Conservation (phyloP, 2,329 filamentous ascomycete species). For the Amauroascus verrucosus region DNA sequence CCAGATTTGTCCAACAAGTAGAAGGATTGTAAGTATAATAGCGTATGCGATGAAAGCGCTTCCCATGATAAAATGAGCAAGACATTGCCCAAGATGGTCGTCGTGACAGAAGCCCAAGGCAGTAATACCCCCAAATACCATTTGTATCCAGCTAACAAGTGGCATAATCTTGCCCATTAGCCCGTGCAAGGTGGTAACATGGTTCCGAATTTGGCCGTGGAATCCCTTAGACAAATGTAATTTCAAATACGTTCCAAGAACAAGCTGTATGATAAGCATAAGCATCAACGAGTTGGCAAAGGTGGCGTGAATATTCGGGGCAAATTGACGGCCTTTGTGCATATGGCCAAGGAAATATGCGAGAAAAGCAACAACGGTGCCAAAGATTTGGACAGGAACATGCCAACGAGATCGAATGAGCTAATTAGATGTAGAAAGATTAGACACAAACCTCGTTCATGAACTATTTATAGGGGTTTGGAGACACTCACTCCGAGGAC, state of each 20-base stretch:
- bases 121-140: slow-evolving; percentile 92
- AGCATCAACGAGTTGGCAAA: slow-evolving; percentile 77
- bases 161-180: slow-evolving; percentile 81
- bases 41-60: slow-evolving; percentile 92
- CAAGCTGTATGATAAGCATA: slow-evolving; percentile 64
- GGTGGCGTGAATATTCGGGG: slow-evolving; percentile 65
- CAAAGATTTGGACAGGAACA: slow-evolving; percentile 72
- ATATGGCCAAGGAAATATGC: slow-evolving; percentile 87
- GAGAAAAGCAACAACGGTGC: slow-evolving; percentile 62
- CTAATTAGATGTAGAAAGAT: slow-evolving; percentile 35
- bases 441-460: background rate
- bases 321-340: slow-evolving; percentile 81
- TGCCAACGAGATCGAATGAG: slow-evolving; percentile 89
- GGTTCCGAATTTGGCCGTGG: slow-evolving; percentile 63
- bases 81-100: slow-evolving; percentile 84
- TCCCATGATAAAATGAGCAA: slow-evolving; percentile 98
- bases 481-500: slow-evolving; percentile 64
- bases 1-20: slow-evolving; percentile 83
- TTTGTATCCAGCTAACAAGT: slow-evolving; percentile 78
- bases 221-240: slow-evolving; percentile 80
- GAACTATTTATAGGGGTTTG: background rate
- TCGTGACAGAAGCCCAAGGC: slow-evolving; percentile 83
- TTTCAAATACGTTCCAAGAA: slow-evolving; percentile 75
- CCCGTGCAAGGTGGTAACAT: slow-evolving; percentile 64
- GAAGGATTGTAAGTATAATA: slow-evolving; percentile 71